phyloP scores from a whole-genome alignment of 345 rosid genomes.

The Durio zibethinus region DNA sequence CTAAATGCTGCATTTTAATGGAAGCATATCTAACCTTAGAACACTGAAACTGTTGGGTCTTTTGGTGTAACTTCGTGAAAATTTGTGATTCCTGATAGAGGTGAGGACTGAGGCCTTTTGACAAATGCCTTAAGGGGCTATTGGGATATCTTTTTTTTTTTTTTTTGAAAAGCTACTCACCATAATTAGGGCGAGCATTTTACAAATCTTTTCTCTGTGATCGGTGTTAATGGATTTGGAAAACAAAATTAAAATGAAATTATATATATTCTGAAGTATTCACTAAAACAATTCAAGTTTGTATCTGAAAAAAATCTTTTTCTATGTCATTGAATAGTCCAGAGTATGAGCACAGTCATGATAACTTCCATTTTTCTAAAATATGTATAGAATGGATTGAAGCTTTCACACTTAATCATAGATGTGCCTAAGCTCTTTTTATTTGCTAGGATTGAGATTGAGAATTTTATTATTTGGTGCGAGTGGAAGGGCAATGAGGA shows the following conservation, averaged over 20 bases:
- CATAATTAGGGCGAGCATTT: neutral
- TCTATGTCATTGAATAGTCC: neutral
- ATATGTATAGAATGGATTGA: neutral
- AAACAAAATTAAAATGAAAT: neutral
- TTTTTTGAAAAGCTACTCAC: neutral
- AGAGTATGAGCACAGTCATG: neutral
- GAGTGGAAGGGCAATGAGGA: neutral
- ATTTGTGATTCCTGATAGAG: neutral
- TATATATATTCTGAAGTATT: neutral
- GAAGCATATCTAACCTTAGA: neutral
- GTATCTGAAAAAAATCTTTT: neutral
- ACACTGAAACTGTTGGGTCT: neutral
- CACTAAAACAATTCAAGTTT: neutral
- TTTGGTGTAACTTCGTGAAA: neutral
- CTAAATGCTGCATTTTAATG: neutral
- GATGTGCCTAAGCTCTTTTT: neutral
- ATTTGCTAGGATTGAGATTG: neutral
- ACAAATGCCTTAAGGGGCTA: neutral
- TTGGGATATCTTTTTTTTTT: neutral
- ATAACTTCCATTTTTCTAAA: neutral
- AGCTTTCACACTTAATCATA: neutral
- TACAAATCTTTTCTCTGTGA: neutral
- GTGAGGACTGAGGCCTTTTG: neutral
- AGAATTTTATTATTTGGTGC: neutral
- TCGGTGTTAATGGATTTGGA: constrained; percentile 2